These are phyloP conservation scores for Tetrapisispora pingtungensis DNA, from an alignment of 805 yeast genomes.

Conservation along the genomic window DNA sequence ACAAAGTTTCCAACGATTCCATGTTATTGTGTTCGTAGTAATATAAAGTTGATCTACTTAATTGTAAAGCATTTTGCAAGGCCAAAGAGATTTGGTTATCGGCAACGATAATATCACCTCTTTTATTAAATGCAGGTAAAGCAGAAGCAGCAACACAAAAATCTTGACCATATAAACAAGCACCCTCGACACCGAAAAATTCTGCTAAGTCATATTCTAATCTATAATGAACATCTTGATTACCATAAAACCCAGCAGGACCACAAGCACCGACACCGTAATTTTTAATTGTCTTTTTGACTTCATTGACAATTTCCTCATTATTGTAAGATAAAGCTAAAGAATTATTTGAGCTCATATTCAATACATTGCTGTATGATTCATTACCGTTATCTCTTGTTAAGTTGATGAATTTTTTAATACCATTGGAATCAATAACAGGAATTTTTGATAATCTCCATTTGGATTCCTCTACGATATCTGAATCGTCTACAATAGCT, in stretches of 20 bases:
- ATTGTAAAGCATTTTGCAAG: constrained; percentile 77
- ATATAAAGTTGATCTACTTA: constrained; percentile 73
- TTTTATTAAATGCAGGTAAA: constrained; percentile 83
- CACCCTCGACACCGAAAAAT: constrained; percentile 66
- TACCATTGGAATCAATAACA: constrained; percentile 45
- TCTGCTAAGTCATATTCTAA: constrained; percentile 65
- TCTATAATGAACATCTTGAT: constrained; percentile 80
- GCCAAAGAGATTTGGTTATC: constrained; percentile 70
- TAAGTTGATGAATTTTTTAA: constrained; percentile 21
- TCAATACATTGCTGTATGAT: constrained; percentile 36
- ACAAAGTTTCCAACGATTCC: constrained; percentile 64
- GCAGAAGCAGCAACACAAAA: constrained; percentile 79
- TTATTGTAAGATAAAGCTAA: constrained; percentile 45
- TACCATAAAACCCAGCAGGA: constrained; percentile 95
- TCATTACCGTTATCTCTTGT: constrained; percentile 25
- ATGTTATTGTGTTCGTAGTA: constrained; percentile 79
- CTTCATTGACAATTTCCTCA: constrained; percentile 39
- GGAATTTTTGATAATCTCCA: constrained; percentile 64
- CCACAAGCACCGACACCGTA: constrained; percentile 98
- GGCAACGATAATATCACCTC: constrained; percentile 88
- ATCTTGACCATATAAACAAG: constrained; percentile 89
- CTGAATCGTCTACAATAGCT: constrained; percentile 54
- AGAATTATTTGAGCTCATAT: constrained; percentile 65
- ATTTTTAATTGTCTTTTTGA: constrained; percentile 46
- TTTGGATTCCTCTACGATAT: constrained; percentile 18